A percentile compares a stretch with the other conserved stretches of the same genome.
These are phyloP conservation scores for Ceratocystis eucalypticola DNA, from an alignment of 2,329 filamentous ascomycete species.

Conservation along the genomic window DNA sequence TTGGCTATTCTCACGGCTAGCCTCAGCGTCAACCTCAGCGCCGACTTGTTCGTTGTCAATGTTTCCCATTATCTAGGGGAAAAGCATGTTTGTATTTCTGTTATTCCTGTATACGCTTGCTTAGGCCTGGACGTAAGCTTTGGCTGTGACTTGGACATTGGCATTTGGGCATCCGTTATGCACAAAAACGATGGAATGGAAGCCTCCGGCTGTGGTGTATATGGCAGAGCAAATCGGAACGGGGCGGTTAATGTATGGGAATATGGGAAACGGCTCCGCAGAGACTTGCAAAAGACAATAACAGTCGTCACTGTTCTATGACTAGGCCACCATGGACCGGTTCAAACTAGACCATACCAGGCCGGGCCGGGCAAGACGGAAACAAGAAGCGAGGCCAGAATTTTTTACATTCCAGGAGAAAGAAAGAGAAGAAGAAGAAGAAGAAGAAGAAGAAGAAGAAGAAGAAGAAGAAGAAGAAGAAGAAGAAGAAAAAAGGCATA, in stretches of 20 bases:
- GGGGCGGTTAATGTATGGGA: neutral
- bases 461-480: neutral
- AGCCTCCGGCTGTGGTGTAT: neutral
- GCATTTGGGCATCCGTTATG: neutral
- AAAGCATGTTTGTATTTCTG: neutral
- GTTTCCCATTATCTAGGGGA: neutral
- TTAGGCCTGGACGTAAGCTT: neutral
- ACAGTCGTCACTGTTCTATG: neutral
- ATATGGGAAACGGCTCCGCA: neutral
- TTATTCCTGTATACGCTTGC: neutral
- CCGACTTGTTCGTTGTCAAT: too few species aligned
- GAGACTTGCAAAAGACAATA: neutral
- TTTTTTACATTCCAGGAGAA: neutral
- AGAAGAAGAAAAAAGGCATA: slow-evolving; percentile 3
- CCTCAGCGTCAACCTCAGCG: too few species aligned
- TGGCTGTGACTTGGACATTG: neutral
- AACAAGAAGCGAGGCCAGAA: slow-evolving; percentile 1
- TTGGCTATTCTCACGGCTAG: neutral
- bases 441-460: neutral
- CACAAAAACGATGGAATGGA: slow-evolving; percentile 1
- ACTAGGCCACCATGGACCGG: too few species aligned
- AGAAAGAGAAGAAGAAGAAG: neutral
- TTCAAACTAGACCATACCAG: neutral
- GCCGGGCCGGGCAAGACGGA: neutral
- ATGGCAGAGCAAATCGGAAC: too few species aligned